phyloP scores from a whole-genome alignment of 129 eudicot genomes.

The Silybum marianum region DNA sequence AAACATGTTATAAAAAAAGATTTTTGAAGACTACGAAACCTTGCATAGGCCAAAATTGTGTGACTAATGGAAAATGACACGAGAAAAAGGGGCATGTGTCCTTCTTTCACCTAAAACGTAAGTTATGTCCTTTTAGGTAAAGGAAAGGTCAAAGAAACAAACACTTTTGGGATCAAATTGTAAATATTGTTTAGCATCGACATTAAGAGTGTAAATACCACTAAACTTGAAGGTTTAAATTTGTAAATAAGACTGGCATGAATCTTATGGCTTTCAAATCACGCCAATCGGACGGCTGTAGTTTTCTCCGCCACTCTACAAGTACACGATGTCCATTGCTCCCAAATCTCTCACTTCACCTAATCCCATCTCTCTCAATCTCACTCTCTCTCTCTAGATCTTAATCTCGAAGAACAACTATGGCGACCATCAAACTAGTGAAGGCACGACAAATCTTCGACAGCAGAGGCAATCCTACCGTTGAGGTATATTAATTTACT shows the following conservation, averaged over 20 bases:
- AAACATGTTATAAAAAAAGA: neutral
- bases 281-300: conserved; percentile 46
- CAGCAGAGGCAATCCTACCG: conserved; percentile 99
- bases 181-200: neutral
- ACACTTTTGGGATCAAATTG: conserved; percentile 23
- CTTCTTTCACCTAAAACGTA: neutral
- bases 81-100: neutral
- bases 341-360: conserved; percentile 18
- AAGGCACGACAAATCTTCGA: conserved; percentile 98
- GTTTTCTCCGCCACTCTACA: conserved; percentile 42
- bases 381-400: conserved; percentile 24
- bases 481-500: conserved; percentile 59
- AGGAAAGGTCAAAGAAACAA: conserved; percentile 8
- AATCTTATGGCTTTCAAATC: conserved; percentile 26
- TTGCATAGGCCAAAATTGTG: neutral
- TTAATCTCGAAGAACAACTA: conserved; percentile 27
- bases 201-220: neutral
- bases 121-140: neutral
- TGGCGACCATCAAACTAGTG: conserved; percentile 74
- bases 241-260: conserved; percentile 2
- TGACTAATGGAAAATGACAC: neutral
- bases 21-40: neutral
- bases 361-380: conserved; percentile 16
- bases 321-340: conserved; percentile 23
- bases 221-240: conserved; percentile 16